phyloP scores from a whole-genome alignment of 768 basidiomycete species.

The Trametes cubensis region DNA sequence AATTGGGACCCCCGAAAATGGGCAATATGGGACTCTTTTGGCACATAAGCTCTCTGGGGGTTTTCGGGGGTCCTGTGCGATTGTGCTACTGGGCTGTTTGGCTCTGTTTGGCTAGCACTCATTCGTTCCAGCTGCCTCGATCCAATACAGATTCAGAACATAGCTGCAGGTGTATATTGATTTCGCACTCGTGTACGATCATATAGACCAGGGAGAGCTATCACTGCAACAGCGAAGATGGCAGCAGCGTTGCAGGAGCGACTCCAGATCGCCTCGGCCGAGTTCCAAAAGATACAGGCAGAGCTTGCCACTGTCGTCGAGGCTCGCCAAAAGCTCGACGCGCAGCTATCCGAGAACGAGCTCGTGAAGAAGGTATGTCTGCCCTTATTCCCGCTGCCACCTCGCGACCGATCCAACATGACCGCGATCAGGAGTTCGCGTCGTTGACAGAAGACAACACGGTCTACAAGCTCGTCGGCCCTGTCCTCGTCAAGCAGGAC shows the following conservation, averaged over 20 bases:
- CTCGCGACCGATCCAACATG: not conserved
- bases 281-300: constrained; percentile 80
- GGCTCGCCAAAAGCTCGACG: constrained; percentile 83
- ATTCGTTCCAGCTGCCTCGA: not conserved
- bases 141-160: not conserved
- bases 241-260: constrained; percentile 51
- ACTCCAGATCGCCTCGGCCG: constrained; percentile 68
- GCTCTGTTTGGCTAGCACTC: not conserved
- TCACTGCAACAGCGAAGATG: constrained; percentile 36
- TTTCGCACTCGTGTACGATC: no score
- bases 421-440: constrained; percentile 72
- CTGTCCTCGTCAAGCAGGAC: constrained; percentile 89
- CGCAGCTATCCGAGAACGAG: constrained; percentile 90
- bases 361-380: constrained; percentile 77
- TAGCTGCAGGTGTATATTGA: no score
- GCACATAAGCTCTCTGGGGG: no score
- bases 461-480: constrained; percentile 90
- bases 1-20: no score
- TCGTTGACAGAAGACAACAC: constrained; percentile 72
- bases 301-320: constrained; percentile 77
- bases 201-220: no score
- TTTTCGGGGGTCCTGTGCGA: no score
- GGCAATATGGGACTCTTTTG: no score
- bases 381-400: not conserved
- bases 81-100: not conserved